Base-by-base conservation (phyloP, 164 flowering plant species). In the Houttuynia cordata region DNA sequence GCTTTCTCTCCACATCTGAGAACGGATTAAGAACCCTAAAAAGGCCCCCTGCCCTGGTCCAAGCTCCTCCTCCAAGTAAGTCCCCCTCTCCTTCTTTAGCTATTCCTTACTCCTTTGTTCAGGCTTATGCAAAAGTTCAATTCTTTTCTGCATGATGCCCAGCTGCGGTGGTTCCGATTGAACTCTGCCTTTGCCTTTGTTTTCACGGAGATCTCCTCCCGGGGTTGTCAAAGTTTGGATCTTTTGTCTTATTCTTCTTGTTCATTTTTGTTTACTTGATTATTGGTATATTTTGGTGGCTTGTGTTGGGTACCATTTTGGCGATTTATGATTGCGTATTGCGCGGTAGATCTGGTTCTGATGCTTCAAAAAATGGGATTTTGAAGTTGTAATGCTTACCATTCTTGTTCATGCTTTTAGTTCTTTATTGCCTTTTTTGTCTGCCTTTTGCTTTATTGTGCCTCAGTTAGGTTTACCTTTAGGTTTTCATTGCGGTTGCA, bases 1-100 rank as follows among this genome's bases (percentile, higher is more conserved):
- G 20, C 23, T 52, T 23, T 52, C 55, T 52, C 21, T 52, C 55
- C 55, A 52, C 55, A 52, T 19, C 55, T 52, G 55, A 52, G 23
- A 30, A 30, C 2, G 4, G 6, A 30, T 30, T 30, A 52, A 52
- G 55, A 52, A 52, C 55, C 55, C 55, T 52, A 52, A 21, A 52
- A n/a, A n/a, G n/a, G n/a, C 2, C 4, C n/a, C n/a, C n/a, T 2
- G 37, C 4, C 4, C 37, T 30, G 37, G 37, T 30, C 37, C 37
- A 30, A 30, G 37, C 37, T 30, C 37, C 37, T 30, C 37, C 37
- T 30, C 55, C 55, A 3, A 52, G 55, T 52, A 52, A 52, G 55
- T 52, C 55, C 55, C 1, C n/a, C 53, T 51, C n/a, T 12, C 18
- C 23, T 52, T 23, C n/a, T 0, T 1, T 5, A 18, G n/a, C n/a